Conservation (phyloP, 306 rosid genomes). For the Sphenostylis stenocarpa region DNA sequence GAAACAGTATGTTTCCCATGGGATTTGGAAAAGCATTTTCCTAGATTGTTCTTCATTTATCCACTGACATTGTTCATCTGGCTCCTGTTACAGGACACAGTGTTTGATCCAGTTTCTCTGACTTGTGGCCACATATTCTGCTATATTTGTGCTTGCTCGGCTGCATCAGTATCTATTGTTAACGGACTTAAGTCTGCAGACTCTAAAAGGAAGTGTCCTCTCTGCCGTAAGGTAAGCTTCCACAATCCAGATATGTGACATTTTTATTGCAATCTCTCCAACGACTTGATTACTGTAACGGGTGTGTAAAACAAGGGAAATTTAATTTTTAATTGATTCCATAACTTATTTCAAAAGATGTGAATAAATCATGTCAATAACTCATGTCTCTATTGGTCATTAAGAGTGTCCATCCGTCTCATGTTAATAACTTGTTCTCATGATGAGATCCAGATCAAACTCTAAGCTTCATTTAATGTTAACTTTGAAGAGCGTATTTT, state of each 20-base stretch:
- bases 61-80: neutral
- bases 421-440: neutral
- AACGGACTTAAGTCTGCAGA: conserved; percentile 65
- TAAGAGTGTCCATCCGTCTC: neutral
- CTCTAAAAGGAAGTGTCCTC: conserved; percentile 73
- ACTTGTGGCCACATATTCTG: conserved; percentile 94
- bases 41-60: neutral
- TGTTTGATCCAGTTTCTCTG: conserved; percentile 94
- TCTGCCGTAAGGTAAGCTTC: conserved; percentile 75
- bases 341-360: neutral
- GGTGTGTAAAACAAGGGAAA: neutral
- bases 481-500: neutral
- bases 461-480: neutral
- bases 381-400: neutral
- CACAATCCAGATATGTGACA: neutral
- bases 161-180: conserved; percentile 81
- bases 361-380: neutral
- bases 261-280: neutral
- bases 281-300: neutral
- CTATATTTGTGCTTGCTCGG: conserved; percentile 84
- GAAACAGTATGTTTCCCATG: neutral
- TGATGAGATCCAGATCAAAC: neutral
- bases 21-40: neutral
- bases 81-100: conserved; percentile 64
- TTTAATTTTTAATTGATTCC: neutral